Evolutionary conservation across 2,329 filamentous ascomycete genomes (phyloP).

Genomic region (Magnaporthiopsis poae): DNA sequence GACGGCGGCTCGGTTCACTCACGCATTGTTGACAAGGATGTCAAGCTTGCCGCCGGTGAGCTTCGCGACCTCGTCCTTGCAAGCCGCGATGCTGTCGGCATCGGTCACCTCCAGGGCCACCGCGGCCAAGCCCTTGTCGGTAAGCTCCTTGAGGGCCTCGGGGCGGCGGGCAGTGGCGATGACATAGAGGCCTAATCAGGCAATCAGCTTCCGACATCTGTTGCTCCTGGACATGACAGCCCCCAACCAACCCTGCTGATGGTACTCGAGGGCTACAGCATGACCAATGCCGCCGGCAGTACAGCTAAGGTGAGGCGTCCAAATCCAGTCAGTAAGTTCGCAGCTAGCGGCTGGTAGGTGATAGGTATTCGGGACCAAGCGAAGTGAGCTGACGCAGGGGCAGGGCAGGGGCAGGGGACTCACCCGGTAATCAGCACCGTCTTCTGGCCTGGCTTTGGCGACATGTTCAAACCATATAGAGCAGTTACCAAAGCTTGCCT

Average conservation of each 20-base stretch:
- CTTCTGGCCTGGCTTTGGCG: conserved; percentile 5
- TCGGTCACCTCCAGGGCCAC: conserved; percentile 22
- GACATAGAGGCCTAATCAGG: conserved; percentile 24
- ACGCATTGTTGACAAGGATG: conserved; percentile 53
- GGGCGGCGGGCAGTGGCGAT: conserved; percentile 29
- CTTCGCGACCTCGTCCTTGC: conserved; percentile 22
- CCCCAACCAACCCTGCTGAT: conserved; percentile 20
- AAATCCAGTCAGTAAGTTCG: background rate
- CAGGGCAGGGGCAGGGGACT: background rate
- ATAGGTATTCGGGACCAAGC: no score
- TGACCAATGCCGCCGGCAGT: conserved; percentile 30
- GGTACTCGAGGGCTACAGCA: conserved; percentile 26
- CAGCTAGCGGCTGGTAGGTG: background rate
- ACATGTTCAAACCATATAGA: background rate
- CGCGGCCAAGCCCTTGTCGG: conserved; percentile 17
- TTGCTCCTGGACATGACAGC: background rate
- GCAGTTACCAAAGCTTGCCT: background rate
- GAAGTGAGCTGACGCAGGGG: background rate
- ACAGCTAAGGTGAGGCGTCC: no score
- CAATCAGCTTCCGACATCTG: background rate
- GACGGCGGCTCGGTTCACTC: conserved; percentile 13
- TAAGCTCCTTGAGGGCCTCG: conserved; percentile 22
- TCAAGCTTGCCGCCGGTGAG: conserved; percentile 39
- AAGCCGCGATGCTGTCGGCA: conserved; percentile 19
- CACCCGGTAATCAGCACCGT: conserved; percentile 8